Conservation (phyloP, 768 basidiomycete species). For the Steccherinum ochraceum region DNA sequence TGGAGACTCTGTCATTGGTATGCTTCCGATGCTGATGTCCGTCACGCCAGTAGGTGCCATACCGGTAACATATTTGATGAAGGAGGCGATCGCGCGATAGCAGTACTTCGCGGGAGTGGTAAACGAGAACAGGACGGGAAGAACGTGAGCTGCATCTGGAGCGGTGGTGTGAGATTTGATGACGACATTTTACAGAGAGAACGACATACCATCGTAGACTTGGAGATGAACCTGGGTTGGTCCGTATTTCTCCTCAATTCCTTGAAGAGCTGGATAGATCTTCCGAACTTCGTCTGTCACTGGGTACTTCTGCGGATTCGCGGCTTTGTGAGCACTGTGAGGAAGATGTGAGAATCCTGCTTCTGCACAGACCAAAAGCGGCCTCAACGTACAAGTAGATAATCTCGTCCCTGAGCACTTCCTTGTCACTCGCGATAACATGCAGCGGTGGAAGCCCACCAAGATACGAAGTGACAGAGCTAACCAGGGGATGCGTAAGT, state of each 20-base stretch:
- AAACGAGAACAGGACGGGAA: slow-evolving; percentile 71
- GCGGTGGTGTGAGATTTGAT: not conserved
- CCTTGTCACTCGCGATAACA: slow-evolving; percentile 82
- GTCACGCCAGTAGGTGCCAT: slow-evolving; percentile 21
- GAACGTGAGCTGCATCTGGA: slow-evolving; percentile 62
- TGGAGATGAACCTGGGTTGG: slow-evolving; percentile 87
- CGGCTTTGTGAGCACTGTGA: slow-evolving; percentile 86
- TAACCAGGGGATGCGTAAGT: slow-evolving; percentile 75
- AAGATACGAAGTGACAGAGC: slow-evolving; percentile 73
- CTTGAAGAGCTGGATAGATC: slow-evolving; percentile 52
- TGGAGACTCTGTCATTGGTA: slow-evolving; percentile 12
- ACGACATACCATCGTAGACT: slow-evolving; percentile 74
- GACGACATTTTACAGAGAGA: slow-evolving; percentile 16
- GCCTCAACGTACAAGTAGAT: slow-evolving; percentile 62
- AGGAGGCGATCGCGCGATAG: slow-evolving; percentile 69
- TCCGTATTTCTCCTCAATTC: slow-evolving; percentile 44
- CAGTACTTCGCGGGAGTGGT: slow-evolving; percentile 77
- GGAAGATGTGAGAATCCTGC: not conserved
- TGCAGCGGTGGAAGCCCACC: slow-evolving; percentile 88
- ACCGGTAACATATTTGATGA: slow-evolving; percentile 61
- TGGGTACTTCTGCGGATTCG: slow-evolving; percentile 67
- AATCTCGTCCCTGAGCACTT: slow-evolving; percentile 89
- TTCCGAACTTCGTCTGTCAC: slow-evolving; percentile 35
- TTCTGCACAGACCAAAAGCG: not conserved
- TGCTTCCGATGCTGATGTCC: slow-evolving; percentile 1